Evolutionary conservation across 345 rosid species (phyloP), one percentile per base, ranked within the genome.

Genomic region (Citropsis articulata): DNA sequence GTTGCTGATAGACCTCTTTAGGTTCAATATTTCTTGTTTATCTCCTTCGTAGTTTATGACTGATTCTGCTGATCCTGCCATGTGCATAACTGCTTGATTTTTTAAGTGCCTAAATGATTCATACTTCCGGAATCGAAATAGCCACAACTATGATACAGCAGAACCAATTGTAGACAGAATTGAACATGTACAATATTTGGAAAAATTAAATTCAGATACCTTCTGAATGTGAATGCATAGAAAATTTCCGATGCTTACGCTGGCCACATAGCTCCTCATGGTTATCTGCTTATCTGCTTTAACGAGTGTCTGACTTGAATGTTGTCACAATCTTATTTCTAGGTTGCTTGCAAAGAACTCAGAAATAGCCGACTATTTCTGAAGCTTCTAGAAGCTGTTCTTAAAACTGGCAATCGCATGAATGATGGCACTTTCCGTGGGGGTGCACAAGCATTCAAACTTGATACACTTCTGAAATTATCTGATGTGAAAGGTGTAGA

Each of bases 341-440:
- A 96, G 98, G 90, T 93, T 82, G 98, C 98, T 59, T 94, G 98
- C 86, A 84, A 90, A 86, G 98, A 93, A 84, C 95, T 97, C 36
- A 86, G 83, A 71, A 92, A 86, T 84, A 92, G 96, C 80, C 82
- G 98, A 66, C 80, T 97, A 81, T 97, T 97, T 91, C 88, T 93
- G 79, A 97, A 94, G 88, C 93, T 97, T 73, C 85, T 97, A 75
- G 99, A 97, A 86, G 99, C 99, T 69, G 98, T 97, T 85, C 97
- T 97, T 14, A 97, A 97, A 85, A 97, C 99, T 9, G 99, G 99
- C 78, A 97, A 97, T 80, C 91, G 99, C 60, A 97, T 97, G 99
- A 97, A 97, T 75, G 87, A 90, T 85, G 99, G 99, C 61, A 97
- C 99, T 55, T 97, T 92, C 72, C 92, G 99, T 42, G 99, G 99